Percentiles rank a stretch among this genome's conserved stretches.
phyloP scores from a whole-genome alignment of 345 rosid species.

The Citropsis articulata region DNA sequence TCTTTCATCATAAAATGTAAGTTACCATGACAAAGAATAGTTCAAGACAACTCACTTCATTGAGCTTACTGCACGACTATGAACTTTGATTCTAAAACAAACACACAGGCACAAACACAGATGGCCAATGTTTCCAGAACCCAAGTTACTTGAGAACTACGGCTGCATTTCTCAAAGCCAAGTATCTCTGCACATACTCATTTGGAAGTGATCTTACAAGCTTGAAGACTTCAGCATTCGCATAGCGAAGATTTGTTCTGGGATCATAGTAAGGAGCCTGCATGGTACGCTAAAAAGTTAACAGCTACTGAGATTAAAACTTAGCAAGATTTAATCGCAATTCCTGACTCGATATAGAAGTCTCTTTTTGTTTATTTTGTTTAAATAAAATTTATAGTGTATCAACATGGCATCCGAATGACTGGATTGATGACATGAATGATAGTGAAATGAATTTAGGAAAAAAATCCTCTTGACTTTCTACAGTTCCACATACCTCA shows the following conservation, averaged over 20 bases:
- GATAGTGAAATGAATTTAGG: not conserved
- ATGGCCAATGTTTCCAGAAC: not conserved
- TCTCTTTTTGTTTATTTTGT: no score
- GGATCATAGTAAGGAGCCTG: conserved; percentile 93
- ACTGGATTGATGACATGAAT: not conserved
- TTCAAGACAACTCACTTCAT: not conserved
- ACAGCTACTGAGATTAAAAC: not conserved
- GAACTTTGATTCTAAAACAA: not conserved
- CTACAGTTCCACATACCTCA: conserved; percentile 48
- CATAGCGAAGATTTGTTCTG: conserved; percentile 76
- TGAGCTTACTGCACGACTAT: not conserved
- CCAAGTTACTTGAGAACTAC: conserved; percentile 62
- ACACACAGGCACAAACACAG: not conserved
- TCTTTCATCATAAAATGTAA: not conserved
- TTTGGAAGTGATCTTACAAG: conserved; percentile 73
- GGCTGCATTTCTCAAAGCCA: conserved; percentile 82
- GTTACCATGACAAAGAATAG: not conserved
- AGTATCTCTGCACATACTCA: conserved; percentile 80
- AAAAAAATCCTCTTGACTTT: not conserved
- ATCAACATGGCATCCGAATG: not conserved
- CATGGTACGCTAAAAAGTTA: not conserved
- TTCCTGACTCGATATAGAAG: not conserved
- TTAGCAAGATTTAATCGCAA: not conserved
- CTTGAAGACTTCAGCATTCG: conserved; percentile 79
- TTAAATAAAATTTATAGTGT: not conserved